phyloP scores from a whole-genome alignment of 805 yeast genomes.

The Candida sakaeoensis region DNA sequence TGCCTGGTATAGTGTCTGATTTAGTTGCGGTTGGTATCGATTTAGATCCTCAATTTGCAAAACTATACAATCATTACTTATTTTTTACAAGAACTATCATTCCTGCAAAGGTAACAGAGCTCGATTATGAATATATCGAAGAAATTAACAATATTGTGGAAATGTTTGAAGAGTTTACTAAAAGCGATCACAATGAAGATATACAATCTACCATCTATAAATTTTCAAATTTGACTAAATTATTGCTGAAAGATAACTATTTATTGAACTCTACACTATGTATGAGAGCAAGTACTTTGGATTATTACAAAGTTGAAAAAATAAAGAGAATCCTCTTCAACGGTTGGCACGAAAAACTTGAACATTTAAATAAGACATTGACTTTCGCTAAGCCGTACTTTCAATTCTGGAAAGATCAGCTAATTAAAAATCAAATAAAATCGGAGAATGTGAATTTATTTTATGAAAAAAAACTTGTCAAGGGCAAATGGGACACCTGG shows the following conservation, averaged over 20 bases:
- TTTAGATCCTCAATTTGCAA: conserved; percentile 22
- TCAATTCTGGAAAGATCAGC: conserved; percentile 1
- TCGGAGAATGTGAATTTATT: background rate
- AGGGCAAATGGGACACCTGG: background rate
- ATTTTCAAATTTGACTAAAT: conserved; percentile 21
- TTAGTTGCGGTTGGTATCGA: conserved; percentile 23
- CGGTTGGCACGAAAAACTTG: conserved; percentile 20
- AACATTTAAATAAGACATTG: background rate
- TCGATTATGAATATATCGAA: conserved; percentile 23
- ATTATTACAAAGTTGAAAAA: conserved; percentile 9
- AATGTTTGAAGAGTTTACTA: conserved; percentile 27
- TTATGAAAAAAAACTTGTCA: background rate
- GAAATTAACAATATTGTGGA: conserved; percentile 17
- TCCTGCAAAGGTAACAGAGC: conserved; percentile 13
- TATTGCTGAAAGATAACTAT: conserved; percentile 12
- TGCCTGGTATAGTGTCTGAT: conserved; percentile 19
- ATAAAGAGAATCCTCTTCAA: conserved; percentile 9
- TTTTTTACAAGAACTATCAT: conserved; percentile 17
- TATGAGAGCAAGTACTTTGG: conserved; percentile 27
- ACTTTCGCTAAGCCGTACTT: conserved; percentile 1
- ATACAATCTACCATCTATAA: conserved; percentile 20
- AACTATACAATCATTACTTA: conserved; percentile 21
- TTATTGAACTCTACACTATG: conserved; percentile 19
- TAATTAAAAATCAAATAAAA: background rate
- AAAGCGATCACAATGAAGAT: conserved; percentile 15